phyloP scores from a whole-genome alignment of 352 stramenopile genomes.

The Blastocystis sp. region DNA sequence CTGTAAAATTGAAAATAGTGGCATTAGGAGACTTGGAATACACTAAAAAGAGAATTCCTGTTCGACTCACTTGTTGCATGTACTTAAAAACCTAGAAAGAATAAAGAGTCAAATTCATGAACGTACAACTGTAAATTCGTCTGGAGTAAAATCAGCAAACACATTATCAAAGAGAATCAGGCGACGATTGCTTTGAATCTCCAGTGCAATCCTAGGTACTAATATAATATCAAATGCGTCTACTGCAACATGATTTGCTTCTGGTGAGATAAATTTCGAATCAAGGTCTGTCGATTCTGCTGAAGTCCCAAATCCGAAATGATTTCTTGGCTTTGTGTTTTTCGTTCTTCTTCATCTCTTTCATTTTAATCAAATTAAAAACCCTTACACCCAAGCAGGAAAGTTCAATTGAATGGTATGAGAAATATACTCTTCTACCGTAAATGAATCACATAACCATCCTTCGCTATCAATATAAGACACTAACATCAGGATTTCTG shows the following conservation, averaged over 20 bases:
- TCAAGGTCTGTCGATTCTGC: not conserved
- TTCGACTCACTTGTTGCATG: not conserved
- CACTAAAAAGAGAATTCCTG: conserved; percentile 36
- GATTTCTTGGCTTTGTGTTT: not conserved
- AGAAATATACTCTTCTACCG: not conserved
- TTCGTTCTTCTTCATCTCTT: conserved; percentile 2
- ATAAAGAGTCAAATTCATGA: not conserved
- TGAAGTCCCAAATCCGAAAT: not conserved
- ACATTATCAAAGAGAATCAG: conserved; percentile 44
- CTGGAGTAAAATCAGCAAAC: conserved; percentile 11
- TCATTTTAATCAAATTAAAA: not conserved
- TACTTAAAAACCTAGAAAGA: not conserved
- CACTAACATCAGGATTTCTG: conserved; percentile 19
- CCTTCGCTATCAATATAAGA: not conserved
- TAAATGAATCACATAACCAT: conserved; percentile 5
- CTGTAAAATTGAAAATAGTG: not conserved
- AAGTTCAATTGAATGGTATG: conserved; percentile 17
- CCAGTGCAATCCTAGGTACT: conserved; percentile 9
- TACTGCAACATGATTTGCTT: conserved; percentile 57
- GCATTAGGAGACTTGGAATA: conserved; percentile 10
- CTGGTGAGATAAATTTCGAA: conserved; percentile 3
- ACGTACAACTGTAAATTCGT: not conserved
- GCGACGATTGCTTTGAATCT: conserved; percentile 35
- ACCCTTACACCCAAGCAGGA: conserved; percentile 30
- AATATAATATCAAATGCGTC: not conserved